phyloP scores from a whole-genome alignment of 495 filamentous ascomycete species.

The Sabuloglossum arenarium region DNA sequence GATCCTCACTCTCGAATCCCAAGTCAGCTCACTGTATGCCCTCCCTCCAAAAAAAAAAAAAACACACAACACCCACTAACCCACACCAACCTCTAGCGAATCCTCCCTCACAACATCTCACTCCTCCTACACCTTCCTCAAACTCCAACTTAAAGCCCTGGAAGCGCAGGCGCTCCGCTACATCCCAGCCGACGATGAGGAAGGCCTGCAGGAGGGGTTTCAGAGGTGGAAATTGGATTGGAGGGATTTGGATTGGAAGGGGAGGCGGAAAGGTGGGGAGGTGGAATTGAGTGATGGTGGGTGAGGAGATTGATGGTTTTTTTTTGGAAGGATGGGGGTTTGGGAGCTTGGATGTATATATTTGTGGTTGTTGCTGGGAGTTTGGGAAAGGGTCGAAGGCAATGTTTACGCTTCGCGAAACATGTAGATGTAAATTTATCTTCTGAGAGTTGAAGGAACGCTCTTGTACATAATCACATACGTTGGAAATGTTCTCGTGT shows the following conservation, averaged over 20 bases:
- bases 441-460: no score
- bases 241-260: neutral
- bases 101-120: neutral
- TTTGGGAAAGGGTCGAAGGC: no score
- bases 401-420: no score
- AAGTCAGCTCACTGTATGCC: conserved; percentile 26
- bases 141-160: neutral
- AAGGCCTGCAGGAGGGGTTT: neutral
- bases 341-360: no score
- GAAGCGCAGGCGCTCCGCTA: neutral
- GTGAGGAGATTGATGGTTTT: neutral
- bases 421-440: no score
- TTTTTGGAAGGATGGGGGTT: no score
- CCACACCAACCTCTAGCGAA: neutral
- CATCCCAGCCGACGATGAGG: neutral
- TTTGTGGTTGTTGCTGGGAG: no score
- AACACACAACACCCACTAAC: no score
- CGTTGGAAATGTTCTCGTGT: no score
- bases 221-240: neutral
- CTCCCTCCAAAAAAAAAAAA: no score
- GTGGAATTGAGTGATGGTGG: neutral
- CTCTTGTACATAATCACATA: no score
- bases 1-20: conserved; percentile 28
- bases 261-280: neutral
- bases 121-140: neutral